Evolutionary conservation across 371 early-diverging fungal species (phyloP).

Genomic region (Pancytospora philotis): DNA sequence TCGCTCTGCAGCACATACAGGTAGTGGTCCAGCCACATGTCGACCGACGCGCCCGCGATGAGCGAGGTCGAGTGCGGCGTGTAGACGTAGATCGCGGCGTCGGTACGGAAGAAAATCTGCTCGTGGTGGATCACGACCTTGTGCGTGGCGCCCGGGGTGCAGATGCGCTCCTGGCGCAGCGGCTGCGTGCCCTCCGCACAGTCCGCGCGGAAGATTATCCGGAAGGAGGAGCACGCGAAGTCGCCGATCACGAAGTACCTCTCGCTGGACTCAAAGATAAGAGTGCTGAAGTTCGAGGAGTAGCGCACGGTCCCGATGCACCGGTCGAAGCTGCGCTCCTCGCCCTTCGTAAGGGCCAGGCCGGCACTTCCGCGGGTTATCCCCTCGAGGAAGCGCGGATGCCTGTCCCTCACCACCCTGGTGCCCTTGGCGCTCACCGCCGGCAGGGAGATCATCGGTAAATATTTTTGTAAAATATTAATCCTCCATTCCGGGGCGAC

Average conservation of each 20-base stretch:
- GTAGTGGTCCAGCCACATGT: not conserved
- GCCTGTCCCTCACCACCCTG: too few relatives aligned
- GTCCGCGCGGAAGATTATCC: not conserved
- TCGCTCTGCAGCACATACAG: not conserved
- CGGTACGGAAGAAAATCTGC: constrained; percentile 5
- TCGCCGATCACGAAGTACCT: constrained; percentile 2
- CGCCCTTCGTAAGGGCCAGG: too few relatives aligned
- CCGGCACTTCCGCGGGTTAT: too few relatives aligned
- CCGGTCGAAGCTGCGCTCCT: too few relatives aligned
- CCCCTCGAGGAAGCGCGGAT: too few relatives aligned
- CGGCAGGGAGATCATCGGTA: too few relatives aligned
- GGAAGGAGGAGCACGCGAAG: not conserved
- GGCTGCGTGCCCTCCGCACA: not conserved
- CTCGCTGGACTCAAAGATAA: constrained; percentile 3
- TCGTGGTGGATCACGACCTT: not conserved
- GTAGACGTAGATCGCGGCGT: not conserved
- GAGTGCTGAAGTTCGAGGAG: too few relatives aligned
- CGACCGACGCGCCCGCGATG: not conserved
- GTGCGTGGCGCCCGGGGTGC: not conserved
- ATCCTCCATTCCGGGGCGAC: too few relatives aligned
- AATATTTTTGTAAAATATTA: too few relatives aligned
- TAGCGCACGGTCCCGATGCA: too few relatives aligned
- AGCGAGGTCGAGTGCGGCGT: not conserved
- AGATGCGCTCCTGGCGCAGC: not conserved
- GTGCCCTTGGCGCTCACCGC: too few relatives aligned